Evolutionary conservation across 2,329 filamentous ascomycete species (phyloP), one percentile per base, ranked within the genome.

Genomic region (Meredithiella fracta): DNA sequence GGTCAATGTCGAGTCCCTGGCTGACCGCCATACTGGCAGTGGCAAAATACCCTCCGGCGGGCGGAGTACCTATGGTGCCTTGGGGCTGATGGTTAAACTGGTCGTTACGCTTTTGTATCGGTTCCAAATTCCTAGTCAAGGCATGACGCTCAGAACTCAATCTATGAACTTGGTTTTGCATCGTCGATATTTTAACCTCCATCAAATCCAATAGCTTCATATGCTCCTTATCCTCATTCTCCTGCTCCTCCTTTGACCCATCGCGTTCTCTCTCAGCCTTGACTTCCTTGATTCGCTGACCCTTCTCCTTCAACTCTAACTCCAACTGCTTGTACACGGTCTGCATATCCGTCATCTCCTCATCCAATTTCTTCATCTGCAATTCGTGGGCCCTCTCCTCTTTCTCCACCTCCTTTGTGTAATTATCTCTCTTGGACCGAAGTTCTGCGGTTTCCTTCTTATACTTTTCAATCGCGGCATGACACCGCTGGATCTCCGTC

Each of bases 241-340:
- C 57, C n/a, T 34, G 40, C 17, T 53, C 29, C 54, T 75, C 71
- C 54, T 72, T 71, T 73, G 71, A 75, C 59, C 73, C 74, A 14
- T 80, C 77, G 38, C 80, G 79, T 49, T 79, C 74, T 56, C 83
- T 83, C 60, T 83, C 78, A 58, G 82, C 80, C 65, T 92, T 86
- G 25, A 89, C 73, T 53, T 82, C 76, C 65, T 87, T 86, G 61
- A 91, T 78, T 60, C 83, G 78, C 55, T 60, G 85, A 59, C 69
- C 69, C 60, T 71, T 71, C 56, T 85, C 77, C 61, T 80, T 83
- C 26, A 92, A 75, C 60, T 86, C 82, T 7, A 85, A 77, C 65
- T 92, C 86, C 53, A 91, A 71, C 34, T 73, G 72, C 4, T 75
- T 70, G 58, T 78, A 77, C 57, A 82, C 80, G 40, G 83, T 77